Evolutionary conservation across 176 grass and related monocot species (phyloP).

Genomic region (Carex parvula): DNA sequence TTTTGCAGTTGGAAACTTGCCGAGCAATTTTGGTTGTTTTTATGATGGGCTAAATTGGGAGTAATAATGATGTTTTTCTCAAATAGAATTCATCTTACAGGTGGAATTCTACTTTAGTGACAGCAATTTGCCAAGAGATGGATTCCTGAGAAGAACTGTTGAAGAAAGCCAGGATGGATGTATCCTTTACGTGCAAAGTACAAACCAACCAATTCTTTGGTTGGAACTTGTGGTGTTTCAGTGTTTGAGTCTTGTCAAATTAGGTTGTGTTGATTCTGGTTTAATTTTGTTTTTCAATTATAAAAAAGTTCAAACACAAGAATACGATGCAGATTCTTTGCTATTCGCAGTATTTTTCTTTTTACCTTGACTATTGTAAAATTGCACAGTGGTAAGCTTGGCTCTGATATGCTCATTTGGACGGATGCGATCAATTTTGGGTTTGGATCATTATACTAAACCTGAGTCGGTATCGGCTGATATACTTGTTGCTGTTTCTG

Average conservation of each 20-base stretch:
- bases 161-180: conserved; percentile 70
- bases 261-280: background rate
- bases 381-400: conserved; percentile 73
- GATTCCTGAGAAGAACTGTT: conserved; percentile 51
- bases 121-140: conserved; percentile 78
- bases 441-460: conserved; percentile 42
- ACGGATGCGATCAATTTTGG: conserved; percentile 64
- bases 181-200: conserved; percentile 11
- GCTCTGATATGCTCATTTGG: conserved; percentile 78
- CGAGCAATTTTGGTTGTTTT: background rate
- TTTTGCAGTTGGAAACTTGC: background rate
- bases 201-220: background rate
- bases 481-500: conserved; percentile 48
- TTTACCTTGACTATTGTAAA: conserved; percentile 6
- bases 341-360: background rate
- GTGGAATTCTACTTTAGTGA: conserved; percentile 97
- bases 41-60: too few relatives aligned
- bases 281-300: conserved; percentile 14
- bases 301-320: background rate
- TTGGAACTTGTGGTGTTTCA: background rate
- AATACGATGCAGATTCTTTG: background rate
- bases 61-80: background rate
- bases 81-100: conserved; percentile 27
- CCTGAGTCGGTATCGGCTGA: conserved; percentile 49
- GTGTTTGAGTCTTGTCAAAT: background rate